Evolutionary conservation across 2,329 filamentous ascomycete genomes (phyloP), one percentile per base, ranked within the genome.

Genomic region (Helminthosporium solani): DNA sequence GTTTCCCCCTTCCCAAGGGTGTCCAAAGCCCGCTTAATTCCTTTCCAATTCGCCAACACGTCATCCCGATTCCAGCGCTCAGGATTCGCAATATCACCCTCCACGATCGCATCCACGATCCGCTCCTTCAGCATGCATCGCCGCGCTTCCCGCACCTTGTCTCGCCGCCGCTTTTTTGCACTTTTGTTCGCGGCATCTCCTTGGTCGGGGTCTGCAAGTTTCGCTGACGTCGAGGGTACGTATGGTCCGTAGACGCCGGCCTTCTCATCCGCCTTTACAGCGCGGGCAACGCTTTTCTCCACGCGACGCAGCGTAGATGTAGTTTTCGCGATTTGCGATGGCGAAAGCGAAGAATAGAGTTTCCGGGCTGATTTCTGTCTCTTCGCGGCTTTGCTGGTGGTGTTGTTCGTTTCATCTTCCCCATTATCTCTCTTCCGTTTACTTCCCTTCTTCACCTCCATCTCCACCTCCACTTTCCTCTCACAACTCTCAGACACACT

Each of bases 361-460:
- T 12, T 41, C 46, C 8, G 46, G n/a, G 12, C 15, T n/a, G n/a
- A 8, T 11, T 23, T 44, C 31, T 31, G 38, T 50, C 39, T 12
- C 28, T 33, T 21, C 15, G 30, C 42, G 39, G 38, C 15, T 33
- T 19, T 27, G 28, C 19, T 36, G 30, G 50, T 57, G 39, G 58
- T 58, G 16, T 37, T 45, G 23, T 18, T 41, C 4, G 31, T 23
- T 2, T 15, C 37, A 8, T 53, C 53, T 7, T 49, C 51, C 11
- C 46, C 46, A 3, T 23, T 49, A 0, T 46, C 53, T 8, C 53
- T 53, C 52, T 68, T 70, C 40, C 61, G 61, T 49, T 69, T 70
- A 19, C 51, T 50, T n/a, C 44, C 37, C 23, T 37, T 51, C 7
- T 50, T 48, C 20, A 50, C 60, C 19, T 48, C 40, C 30, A 55